These are phyloP conservation scores for Kwoniella newhampshirensis DNA, from an alignment of 768 basidiomycete species.

Conservation along the genomic window DNA sequence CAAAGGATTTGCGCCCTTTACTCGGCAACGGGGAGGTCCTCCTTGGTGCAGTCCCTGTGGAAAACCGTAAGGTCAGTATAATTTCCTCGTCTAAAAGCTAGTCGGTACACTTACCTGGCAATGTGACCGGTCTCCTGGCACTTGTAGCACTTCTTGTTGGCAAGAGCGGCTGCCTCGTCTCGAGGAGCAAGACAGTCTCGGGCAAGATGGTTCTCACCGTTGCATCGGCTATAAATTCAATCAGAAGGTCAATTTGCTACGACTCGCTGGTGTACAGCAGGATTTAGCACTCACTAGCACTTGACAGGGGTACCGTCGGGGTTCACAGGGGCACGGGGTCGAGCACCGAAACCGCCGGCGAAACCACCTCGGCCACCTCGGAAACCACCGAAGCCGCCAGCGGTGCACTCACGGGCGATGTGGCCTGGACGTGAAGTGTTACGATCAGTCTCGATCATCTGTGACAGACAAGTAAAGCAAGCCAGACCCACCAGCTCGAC, in stretches of 20 bases:
- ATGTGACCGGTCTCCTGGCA: slow-evolving; percentile 50
- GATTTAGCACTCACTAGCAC: slow-evolving; percentile 44
- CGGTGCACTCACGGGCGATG: slow-evolving; percentile 30
- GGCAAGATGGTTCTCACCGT: slow-evolving; percentile 50
- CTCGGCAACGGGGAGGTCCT: slow-evolving; percentile 25
- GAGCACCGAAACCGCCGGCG: slow-evolving; percentile 19
- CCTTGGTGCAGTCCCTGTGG: slow-evolving; percentile 21
- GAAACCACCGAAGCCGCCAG: slow-evolving; percentile 29
- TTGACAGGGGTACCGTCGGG: slow-evolving; percentile 49
- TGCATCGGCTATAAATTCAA: slow-evolving; percentile 39
- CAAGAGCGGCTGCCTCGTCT: slow-evolving; percentile 35
- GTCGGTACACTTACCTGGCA: slow-evolving; percentile 27
- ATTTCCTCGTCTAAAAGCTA: background rate
- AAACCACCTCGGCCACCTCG: slow-evolving; percentile 38
- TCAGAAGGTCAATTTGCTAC: slow-evolving; percentile 1
- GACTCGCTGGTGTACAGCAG: background rate
- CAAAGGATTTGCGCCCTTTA: no score
- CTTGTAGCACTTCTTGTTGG: slow-evolving; percentile 49
- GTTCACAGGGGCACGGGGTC: slow-evolving; percentile 30
- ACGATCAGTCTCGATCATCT: background rate
- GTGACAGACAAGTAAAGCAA: slow-evolving; percentile 2
- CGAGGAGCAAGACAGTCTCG: slow-evolving; percentile 47
- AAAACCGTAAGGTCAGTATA: background rate
- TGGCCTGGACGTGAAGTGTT: slow-evolving; percentile 20
- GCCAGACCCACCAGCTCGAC: slow-evolving; percentile 73